Conservation (phyloP, 768 basidiomycete genomes). For the Postia placenta region DNA sequence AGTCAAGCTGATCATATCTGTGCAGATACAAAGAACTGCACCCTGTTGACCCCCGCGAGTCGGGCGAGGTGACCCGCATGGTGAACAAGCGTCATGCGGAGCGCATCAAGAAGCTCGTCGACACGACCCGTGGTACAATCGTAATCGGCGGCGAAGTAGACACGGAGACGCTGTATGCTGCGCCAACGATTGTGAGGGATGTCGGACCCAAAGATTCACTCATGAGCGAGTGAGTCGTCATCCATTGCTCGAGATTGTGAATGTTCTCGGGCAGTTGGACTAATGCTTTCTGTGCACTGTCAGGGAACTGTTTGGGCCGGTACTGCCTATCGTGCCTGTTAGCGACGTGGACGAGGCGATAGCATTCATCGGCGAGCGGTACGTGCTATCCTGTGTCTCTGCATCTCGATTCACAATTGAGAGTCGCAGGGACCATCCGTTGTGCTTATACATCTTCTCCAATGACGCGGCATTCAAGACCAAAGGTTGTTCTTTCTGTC, state of each 20-base stretch:
- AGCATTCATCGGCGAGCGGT: constrained; percentile 57
- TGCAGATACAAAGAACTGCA: constrained; percentile 53
- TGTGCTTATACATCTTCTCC: constrained; percentile 78
- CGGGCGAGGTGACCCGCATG: constrained; percentile 46
- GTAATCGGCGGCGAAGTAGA: constrained; percentile 61
- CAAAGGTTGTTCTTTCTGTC: constrained; percentile 39
- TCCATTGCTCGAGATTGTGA: too few relatives aligned
- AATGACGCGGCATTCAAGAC: constrained; percentile 51
- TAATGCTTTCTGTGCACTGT: neutral
- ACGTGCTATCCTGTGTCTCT: neutral
- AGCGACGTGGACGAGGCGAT: constrained; percentile 68
- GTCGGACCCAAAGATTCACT: constrained; percentile 60
- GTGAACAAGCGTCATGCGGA: constrained; percentile 45
- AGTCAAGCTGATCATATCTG: constrained; percentile 21
- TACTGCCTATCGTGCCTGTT: constrained; percentile 71
- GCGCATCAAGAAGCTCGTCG: constrained; percentile 59
- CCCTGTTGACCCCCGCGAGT: constrained; percentile 34
- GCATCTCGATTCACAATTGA: neutral
- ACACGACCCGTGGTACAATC: constrained; percentile 58
- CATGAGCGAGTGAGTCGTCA: constrained; percentile 59
- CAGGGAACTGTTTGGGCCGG: constrained; percentile 82
- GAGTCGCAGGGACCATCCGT: constrained; percentile 55
- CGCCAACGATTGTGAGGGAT: constrained; percentile 66
- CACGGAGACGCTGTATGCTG: constrained; percentile 50
- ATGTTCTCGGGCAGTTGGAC: neutral